Conservation (phyloP, 2,329 filamentous ascomycete genomes). For the Phialemoniopsis sp. region DNA sequence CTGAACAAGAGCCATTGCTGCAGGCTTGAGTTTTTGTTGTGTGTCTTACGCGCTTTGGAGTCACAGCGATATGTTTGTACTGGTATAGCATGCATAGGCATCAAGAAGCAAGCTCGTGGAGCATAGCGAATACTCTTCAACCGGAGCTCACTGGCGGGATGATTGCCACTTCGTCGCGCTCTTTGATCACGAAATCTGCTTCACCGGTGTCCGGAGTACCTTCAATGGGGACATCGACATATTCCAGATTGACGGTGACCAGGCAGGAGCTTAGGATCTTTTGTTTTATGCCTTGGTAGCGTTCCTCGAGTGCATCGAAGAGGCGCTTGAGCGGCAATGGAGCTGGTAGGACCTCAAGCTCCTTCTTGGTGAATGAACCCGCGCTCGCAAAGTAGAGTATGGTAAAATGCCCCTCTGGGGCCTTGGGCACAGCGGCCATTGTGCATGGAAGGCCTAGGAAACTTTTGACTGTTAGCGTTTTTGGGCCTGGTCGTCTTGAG, state of each 20-base stretch:
- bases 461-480: slow-evolving; percentile 6
- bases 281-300: slow-evolving; percentile 64
- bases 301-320: slow-evolving; percentile 63
- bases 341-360: slow-evolving; percentile 61
- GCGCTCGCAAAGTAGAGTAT: slow-evolving; percentile 81
- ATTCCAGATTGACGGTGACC: slow-evolving; percentile 76
- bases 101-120: background rate
- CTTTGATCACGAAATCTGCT: slow-evolving; percentile 49
- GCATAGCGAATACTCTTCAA: slow-evolving; percentile 28
- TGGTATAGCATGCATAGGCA: background rate
- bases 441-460: slow-evolving; percentile 2
- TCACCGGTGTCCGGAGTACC: background rate
- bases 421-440: slow-evolving; percentile 35
- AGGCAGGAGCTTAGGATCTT: slow-evolving; percentile 70
- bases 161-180: slow-evolving; percentile 80
- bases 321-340: slow-evolving; percentile 60
- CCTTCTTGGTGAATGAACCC: slow-evolving; percentile 64
- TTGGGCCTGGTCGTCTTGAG: background rate
- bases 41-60: slow-evolving; percentile 2
- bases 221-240: slow-evolving; percentile 61
- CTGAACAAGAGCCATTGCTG: slow-evolving; percentile 14
- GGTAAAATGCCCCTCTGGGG: slow-evolving; percentile 65
- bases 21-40: slow-evolving; percentile 7
- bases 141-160: slow-evolving; percentile 88
- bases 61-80: background rate